A percentile compares a stretch with the other conserved stretches of the same genome.
Evolutionary conservation across 805 yeast genomes (phyloP).

Genomic region (Nakazawaea pomicola): DNA sequence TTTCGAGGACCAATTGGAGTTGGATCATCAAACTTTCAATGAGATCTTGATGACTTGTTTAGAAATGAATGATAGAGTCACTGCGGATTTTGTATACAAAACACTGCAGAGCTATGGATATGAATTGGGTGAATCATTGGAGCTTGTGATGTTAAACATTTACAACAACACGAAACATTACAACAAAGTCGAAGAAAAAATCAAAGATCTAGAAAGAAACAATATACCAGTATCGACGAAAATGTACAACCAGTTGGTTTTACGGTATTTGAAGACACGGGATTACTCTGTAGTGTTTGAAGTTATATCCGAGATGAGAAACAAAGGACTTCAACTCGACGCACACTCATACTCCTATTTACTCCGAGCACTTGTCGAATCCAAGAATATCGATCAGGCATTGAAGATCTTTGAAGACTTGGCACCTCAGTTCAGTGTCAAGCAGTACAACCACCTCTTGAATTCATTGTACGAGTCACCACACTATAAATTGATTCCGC

Average conservation of each 20-base stretch:
- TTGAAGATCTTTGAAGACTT: constrained; percentile 24
- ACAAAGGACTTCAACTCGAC: constrained; percentile 18
- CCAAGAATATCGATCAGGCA: constrained; percentile 25
- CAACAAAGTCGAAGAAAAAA: constrained; percentile 7
- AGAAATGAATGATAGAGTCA: constrained; percentile 2
- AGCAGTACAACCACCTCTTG: constrained; percentile 20
- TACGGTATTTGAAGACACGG: constrained; percentile 22
- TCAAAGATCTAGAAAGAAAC: constrained; percentile 17
- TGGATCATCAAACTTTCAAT: constrained; percentile 1
- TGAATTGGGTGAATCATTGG: neutral
- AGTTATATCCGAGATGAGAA: constrained; percentile 22
- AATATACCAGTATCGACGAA: constrained; percentile 17
- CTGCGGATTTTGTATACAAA: constrained; percentile 5
- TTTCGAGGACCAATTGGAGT: constrained; percentile 3
- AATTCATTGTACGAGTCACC: constrained; percentile 17
- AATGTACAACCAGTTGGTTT: constrained; percentile 20
- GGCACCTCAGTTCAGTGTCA: constrained; percentile 13
- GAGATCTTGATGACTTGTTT: constrained; percentile 12
- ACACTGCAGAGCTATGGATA: neutral
- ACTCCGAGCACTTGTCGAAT: constrained; percentile 23
- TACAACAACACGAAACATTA: constrained; percentile 1
- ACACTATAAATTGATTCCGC: constrained; percentile 18
- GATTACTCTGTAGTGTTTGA: constrained; percentile 21
- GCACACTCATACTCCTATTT: constrained; percentile 25
- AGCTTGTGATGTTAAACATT: constrained; percentile 10